These are phyloP conservation scores for Geranium rotundifolium DNA, from an alignment of 345 rosid species.

Conservation along the genomic window DNA sequence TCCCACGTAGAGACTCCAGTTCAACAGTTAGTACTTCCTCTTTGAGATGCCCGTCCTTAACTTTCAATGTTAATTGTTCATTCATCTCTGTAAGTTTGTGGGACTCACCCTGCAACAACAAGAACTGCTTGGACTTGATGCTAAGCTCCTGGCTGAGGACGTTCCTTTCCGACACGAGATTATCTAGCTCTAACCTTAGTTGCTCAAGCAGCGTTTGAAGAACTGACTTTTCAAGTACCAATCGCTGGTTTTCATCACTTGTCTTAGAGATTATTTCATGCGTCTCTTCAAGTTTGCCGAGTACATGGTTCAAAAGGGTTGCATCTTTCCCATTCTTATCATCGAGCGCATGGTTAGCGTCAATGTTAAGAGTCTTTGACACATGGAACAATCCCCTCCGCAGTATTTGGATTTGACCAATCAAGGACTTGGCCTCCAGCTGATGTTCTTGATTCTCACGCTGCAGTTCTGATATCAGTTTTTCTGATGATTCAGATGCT, in stretches of 20 bases:
- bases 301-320: conserved; percentile 23
- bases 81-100: conserved; percentile 27
- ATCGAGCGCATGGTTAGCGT: conserved; percentile 19
- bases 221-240: conserved; percentile 44
- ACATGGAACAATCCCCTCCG: conserved; percentile 44
- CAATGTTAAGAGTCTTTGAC: conserved; percentile 36
- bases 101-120: conserved; percentile 30
- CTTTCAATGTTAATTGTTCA: conserved; percentile 41
- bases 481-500: conserved; percentile 46
- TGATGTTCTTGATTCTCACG: conserved; percentile 40
- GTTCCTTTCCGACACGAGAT: conserved; percentile 36
- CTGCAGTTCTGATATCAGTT: conserved; percentile 45
- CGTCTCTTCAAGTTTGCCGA: conserved; percentile 40
- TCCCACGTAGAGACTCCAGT: conserved; percentile 32
- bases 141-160: conserved; percentile 35
- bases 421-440: conserved; percentile 41
- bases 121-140: conserved; percentile 32
- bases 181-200: conserved; percentile 48
- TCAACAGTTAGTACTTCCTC: conserved; percentile 51
- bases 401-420: conserved; percentile 38
- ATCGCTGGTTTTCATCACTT: conserved; percentile 48
- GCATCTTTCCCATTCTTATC: conserved; percentile 35
- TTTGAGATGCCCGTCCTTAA: conserved; percentile 37
- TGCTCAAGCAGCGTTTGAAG: conserved; percentile 50
- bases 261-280: conserved; percentile 35